A percentile compares a stretch with the other conserved stretches of the same genome.
Conservation (phyloP, 352 stramenopile species). For the Phytophthora aleatoria region DNA sequence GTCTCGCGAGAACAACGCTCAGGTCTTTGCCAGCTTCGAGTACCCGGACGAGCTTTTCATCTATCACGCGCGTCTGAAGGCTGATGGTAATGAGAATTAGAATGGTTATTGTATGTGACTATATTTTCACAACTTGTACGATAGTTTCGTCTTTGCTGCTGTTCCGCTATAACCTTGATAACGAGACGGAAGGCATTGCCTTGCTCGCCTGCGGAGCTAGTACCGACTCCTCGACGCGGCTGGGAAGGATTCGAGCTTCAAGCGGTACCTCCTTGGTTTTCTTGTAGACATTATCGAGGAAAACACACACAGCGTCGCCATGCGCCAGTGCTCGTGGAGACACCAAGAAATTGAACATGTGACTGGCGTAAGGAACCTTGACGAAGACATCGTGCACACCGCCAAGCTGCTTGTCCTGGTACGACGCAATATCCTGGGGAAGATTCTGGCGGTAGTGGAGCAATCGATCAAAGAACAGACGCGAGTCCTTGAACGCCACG, state of each 20-base stretch:
- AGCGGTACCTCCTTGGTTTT: slow-evolving; percentile 47
- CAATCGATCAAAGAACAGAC: slow-evolving; percentile 62
- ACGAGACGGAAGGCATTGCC: slow-evolving; percentile 2
- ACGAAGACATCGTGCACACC: slow-evolving; percentile 63
- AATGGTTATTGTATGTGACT: slow-evolving; percentile 6
- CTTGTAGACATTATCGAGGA: slow-evolving; percentile 57
- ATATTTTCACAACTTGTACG: slow-evolving; percentile 27
- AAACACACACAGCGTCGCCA: slow-evolving; percentile 56
- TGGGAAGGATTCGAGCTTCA: slow-evolving; percentile 28
- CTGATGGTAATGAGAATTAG: slow-evolving; percentile 15
- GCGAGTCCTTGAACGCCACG: slow-evolving; percentile 59
- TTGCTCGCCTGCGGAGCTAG: background rate
- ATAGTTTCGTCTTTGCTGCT: slow-evolving; percentile 13
- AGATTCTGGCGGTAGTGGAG: slow-evolving; percentile 41
- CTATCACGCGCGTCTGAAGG: slow-evolving; percentile 39
- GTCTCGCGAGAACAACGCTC: slow-evolving; percentile 14
- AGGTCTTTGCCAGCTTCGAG: slow-evolving; percentile 39
- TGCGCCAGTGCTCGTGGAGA: slow-evolving; percentile 61
- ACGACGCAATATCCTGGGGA: slow-evolving; percentile 18
- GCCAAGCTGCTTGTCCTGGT: slow-evolving; percentile 30
- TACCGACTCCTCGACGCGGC: slow-evolving; percentile 3
- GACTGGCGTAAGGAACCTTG: slow-evolving; percentile 51
- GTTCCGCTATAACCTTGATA: slow-evolving; percentile 30
- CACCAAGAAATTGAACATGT: slow-evolving; percentile 70
- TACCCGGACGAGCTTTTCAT: slow-evolving; percentile 53